A percentile compares a stretch with the other conserved stretches of the same genome.
These are phyloP conservation scores for Lyophyllum decastes DNA, from an alignment of 768 basidiomycete genomes.

Conservation along the genomic window DNA sequence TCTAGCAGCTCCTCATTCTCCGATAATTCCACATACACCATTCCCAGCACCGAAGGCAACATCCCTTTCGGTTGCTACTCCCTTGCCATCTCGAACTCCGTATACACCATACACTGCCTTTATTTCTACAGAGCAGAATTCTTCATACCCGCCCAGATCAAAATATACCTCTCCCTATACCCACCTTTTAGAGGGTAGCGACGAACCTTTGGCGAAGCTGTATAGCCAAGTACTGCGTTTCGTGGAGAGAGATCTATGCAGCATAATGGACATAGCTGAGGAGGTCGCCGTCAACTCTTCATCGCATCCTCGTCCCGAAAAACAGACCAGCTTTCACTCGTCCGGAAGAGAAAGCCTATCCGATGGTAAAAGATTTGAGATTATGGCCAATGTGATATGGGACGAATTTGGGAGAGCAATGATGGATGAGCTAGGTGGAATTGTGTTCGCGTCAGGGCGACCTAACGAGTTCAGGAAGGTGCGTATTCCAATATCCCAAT, in stretches of 20 bases:
- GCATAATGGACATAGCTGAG: constrained; percentile 79
- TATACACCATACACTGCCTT: constrained; percentile 56
- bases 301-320: constrained; percentile 20
- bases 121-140: constrained; percentile 41
- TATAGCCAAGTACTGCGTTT: constrained; percentile 85
- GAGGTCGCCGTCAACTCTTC: constrained; percentile 54
- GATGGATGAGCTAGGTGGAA: constrained; percentile 78
- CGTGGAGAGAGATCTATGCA: constrained; percentile 70
- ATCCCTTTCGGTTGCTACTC: constrained; percentile 25
- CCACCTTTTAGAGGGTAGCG: constrained; percentile 63
- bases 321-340: constrained; percentile 10
- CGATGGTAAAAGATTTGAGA: constrained; percentile 61
- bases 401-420: constrained; percentile 79
- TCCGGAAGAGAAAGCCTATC: constrained; percentile 2
- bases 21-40: constrained; percentile 77
- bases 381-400: constrained; percentile 90
- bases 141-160: constrained; percentile 24
- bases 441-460: constrained; percentile 89
- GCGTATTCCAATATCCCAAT: constrained; percentile 20
- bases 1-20: constrained; percentile 68
- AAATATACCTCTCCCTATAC: constrained; percentile 35
- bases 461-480: constrained; percentile 91
- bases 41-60: constrained; percentile 40
- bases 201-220: constrained; percentile 70
- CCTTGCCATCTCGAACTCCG: constrained; percentile 43